Percentiles rank a stretch among this genome's conserved stretches.
Evolutionary conservation across 2,329 filamentous ascomycete species (phyloP).

Genomic region (Colletotrichum neosansevieriae): DNA sequence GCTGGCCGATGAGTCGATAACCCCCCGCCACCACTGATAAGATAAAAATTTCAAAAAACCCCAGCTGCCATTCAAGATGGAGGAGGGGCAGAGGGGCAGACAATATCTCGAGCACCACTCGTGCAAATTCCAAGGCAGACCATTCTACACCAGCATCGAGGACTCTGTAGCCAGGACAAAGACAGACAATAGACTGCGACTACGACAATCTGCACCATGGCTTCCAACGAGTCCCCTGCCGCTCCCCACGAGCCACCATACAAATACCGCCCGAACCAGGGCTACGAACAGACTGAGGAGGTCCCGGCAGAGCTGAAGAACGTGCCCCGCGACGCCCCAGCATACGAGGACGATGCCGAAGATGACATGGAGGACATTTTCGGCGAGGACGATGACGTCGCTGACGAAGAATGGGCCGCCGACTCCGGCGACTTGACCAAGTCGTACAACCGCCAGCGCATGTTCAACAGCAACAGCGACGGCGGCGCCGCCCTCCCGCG

Average conservation of each 20-base stretch:
- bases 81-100: slow-evolving; percentile 33
- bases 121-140: slow-evolving; percentile 1
- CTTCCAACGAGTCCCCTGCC: slow-evolving; percentile 49
- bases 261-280: slow-evolving; percentile 57
- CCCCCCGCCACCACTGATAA: slow-evolving; percentile 38
- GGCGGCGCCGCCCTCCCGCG: slow-evolving; percentile 69
- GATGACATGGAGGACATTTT: slow-evolving; percentile 57
- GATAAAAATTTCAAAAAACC: slow-evolving; percentile 38
- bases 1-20: slow-evolving; percentile 6
- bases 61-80: slow-evolving; percentile 3
- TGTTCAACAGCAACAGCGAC: slow-evolving; percentile 63
- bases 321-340: slow-evolving; percentile 19
- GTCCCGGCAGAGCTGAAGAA: slow-evolving; percentile 32
- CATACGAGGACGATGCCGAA: slow-evolving; percentile 44
- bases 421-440: slow-evolving; percentile 80
- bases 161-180: neutral
- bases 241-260: slow-evolving; percentile 60
- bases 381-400: slow-evolving; percentile 72
- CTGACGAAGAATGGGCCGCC: slow-evolving; percentile 66
- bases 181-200: neutral
- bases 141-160: neutral
- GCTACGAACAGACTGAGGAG: slow-evolving; percentile 55
- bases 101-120: slow-evolving; percentile 14
- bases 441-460: slow-evolving; percentile 87
- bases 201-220: neutral